phyloP scores from a whole-genome alignment of 73 alveolate species.

The Tetrahymena borealis region DNA sequence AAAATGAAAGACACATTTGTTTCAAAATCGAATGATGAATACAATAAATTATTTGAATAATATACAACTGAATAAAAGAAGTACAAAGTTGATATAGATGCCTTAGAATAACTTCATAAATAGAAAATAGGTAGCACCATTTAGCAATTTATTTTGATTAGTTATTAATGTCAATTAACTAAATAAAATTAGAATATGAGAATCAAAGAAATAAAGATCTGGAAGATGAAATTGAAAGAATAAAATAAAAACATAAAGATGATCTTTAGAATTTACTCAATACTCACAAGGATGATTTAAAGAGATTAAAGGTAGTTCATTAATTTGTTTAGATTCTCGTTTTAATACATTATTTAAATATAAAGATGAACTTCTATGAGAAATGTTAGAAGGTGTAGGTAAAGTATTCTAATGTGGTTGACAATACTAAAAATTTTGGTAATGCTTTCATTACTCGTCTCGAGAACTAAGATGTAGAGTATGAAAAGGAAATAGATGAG shows the following conservation, averaged over 20 bases:
- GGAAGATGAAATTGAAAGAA: constrained; percentile 34
- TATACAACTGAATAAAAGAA: constrained; percentile 6
- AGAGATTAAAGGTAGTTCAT: constrained; percentile 6
- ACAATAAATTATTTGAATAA: background rate
- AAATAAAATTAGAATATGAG: constrained; percentile 3
- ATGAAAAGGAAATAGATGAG: constrained; percentile 44
- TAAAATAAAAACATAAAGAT: constrained; percentile 16
- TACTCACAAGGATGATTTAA: constrained; percentile 23
- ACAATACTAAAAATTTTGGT: constrained; percentile 43
- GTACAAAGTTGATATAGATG: constrained; percentile 20
- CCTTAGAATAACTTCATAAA: constrained; percentile 11
- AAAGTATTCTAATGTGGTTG: constrained; percentile 35
- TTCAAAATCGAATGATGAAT: constrained; percentile 32
- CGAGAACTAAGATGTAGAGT: constrained; percentile 41
- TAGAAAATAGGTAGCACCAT: constrained; percentile 1
- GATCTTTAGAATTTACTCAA: constrained; percentile 9
- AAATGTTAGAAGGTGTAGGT: constrained; percentile 37
- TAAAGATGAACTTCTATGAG: constrained; percentile 21
- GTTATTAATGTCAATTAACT: background rate
- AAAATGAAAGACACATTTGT: constrained; percentile 35
- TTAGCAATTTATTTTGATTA: too few relatives aligned
- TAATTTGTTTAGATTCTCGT: background rate
- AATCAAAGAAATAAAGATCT: constrained; percentile 36
- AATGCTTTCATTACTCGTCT: constrained; percentile 32
- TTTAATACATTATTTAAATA: background rate